Evolutionary conservation across 2,329 filamentous ascomycete species (phyloP), one percentile per base, ranked within the genome.

Genomic region (Rutstroemia sp.): DNA sequence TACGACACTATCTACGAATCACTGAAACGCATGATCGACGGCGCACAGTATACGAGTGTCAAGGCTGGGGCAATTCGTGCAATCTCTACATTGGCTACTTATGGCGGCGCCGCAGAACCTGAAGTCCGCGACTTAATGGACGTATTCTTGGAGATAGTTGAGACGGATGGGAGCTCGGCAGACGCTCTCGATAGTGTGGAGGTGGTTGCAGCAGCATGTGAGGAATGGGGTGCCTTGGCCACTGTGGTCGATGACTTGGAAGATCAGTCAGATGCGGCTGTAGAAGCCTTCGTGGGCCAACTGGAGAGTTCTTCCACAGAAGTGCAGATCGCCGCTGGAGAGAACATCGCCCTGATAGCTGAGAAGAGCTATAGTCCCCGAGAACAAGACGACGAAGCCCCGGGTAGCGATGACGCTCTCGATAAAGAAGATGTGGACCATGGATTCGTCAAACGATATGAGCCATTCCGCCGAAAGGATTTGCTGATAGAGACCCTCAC

Each of bases 261-360:
- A 67, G 76, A 78, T 19, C 76, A 80, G 62, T 86, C 81, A 7
- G 83, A 86, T 63, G 73, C 78, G 17, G 82, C 84, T 2, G 78
- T 87, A 65, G 82, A 88, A 42, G 80, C 82, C 2, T 85, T 89
- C 61, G 79, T 86, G 30, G 86, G 88, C 45, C 86, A 89, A 68
- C 77, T 89, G 23, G 78, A 86, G 44, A 84, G 82, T 63, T 75
- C 75, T 40, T 80, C 85, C 57, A 72, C 79, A 0, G 70, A 73
- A 8, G 84, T 89, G 1, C 84, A 87, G 64, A 80, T 88, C 48
- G 84, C 86, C 0, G 83, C 86, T 1, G 86, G 85, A 16, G 84
- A 88, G 67, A 86, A 86, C 64, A 88, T 89, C 61, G 86, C 86
- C 0, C 71, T 89, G 1, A 71, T 89, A 2, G 88, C 83, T 66